Evolutionary conservation across 1,139 yeast species (phyloP).

Genomic region (Candida glucosophila): DNA sequence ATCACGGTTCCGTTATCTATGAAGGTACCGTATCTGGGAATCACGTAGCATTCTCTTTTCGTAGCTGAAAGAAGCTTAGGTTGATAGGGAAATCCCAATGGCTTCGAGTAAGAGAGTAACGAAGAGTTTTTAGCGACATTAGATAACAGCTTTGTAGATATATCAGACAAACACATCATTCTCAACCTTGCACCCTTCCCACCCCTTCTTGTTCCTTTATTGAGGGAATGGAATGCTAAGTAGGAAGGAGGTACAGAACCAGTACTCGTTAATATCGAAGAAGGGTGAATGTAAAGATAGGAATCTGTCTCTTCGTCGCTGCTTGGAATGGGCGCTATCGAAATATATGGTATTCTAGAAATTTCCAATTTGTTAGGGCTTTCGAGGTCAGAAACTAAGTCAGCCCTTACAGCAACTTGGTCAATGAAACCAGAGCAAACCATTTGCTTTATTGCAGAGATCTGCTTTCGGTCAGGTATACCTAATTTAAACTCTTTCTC

Average conservation of each 20-base stretch:
- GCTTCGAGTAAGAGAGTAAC: conserved; percentile 77
- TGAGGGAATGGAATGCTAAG: conserved; percentile 61
- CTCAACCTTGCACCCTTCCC: conserved; percentile 41
- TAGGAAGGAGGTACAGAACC: conserved; percentile 72
- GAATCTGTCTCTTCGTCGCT: conserved; percentile 37
- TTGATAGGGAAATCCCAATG: conserved; percentile 84
- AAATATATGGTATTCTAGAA: conserved; percentile 62
- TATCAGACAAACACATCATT: conserved; percentile 70
- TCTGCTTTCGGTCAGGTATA: conserved; percentile 63
- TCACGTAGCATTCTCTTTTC: conserved; percentile 79
- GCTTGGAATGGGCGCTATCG: conserved; percentile 50
- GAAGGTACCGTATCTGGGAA: conserved; percentile 83
- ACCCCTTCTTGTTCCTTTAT: conserved; percentile 32
- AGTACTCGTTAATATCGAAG: conserved; percentile 45
- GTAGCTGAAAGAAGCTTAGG: conserved; percentile 58
- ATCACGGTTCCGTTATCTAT: conserved; percentile 79
- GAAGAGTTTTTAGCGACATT: conserved; percentile 71
- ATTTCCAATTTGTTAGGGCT: conserved; percentile 52
- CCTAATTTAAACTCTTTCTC: conserved; percentile 53
- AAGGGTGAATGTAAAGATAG: conserved; percentile 68
- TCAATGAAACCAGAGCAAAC: conserved; percentile 89
- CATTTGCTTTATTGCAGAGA: conserved; percentile 82
- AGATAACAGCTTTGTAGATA: conserved; percentile 65
- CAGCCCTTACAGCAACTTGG: conserved; percentile 82
- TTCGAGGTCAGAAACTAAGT: conserved; percentile 51